phyloP scores from a whole-genome alignment of 192 early-diverging fungal species.

The Mortierella hygrophila region DNA sequence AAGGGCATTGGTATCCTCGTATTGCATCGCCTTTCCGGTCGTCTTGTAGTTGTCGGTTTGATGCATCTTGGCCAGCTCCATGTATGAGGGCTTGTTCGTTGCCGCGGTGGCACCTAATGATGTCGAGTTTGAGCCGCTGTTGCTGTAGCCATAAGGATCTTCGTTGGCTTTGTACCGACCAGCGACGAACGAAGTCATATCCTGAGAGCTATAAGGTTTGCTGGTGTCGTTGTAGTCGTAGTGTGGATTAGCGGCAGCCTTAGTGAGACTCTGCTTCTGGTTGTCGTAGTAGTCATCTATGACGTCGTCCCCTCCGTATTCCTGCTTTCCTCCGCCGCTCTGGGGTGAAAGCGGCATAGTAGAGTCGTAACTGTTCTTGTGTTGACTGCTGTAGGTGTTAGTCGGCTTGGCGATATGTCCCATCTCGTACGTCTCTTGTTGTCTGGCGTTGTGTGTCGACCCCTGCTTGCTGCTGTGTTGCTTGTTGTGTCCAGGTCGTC shows the following conservation, averaged over 20 bases:
- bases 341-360: slow-evolving; percentile 14
- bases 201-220: slow-evolving; percentile 34
- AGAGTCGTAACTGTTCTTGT: slow-evolving; percentile 18
- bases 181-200: slow-evolving; percentile 51
- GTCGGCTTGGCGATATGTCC: slow-evolving; percentile 15
- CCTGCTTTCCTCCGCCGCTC: background rate
- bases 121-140: background rate
- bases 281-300: slow-evolving; percentile 32
- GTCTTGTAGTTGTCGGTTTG: slow-evolving; percentile 49
- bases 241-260: slow-evolving; percentile 12
- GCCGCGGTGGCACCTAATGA: background rate
- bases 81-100: slow-evolving; percentile 6
- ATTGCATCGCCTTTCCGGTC: slow-evolving; percentile 49
- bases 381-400: background rate
- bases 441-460: background rate
- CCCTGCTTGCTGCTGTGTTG: background rate
- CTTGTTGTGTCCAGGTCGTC: slow-evolving; percentile 1
- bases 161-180: slow-evolving; percentile 40
- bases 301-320: slow-evolving; percentile 21
- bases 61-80: slow-evolving; percentile 42
- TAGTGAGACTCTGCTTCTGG: slow-evolving; percentile 41
- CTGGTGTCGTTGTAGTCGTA: background rate
- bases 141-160: slow-evolving; percentile 29
- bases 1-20: slow-evolving; percentile 25
- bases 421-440: slow-evolving; percentile 34